phyloP scores from a whole-genome alignment of 129 eudicot species.

The Centella asiatica region DNA sequence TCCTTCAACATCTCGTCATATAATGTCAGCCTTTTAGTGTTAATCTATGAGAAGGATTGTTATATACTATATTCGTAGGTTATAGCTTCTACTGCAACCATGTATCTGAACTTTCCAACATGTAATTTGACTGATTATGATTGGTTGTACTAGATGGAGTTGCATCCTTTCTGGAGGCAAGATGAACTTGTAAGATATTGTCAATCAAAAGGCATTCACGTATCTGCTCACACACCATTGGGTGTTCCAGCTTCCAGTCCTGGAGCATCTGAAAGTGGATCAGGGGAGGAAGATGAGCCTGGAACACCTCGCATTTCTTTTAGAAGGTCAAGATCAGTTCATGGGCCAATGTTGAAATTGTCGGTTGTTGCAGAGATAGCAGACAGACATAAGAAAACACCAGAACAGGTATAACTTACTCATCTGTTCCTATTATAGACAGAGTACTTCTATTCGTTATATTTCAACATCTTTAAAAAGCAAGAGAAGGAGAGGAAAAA shows the following conservation, averaged over 20 bases:
- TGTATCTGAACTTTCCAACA: too few species aligned
- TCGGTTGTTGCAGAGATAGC: slow-evolving; percentile 58
- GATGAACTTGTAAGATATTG: slow-evolving; percentile 54
- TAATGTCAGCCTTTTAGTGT: too few species aligned
- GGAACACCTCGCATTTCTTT: slow-evolving; percentile 59
- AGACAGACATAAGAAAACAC: slow-evolving; percentile 50
- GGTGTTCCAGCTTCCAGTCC: slow-evolving; percentile 50
- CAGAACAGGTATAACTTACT: slow-evolving; percentile 43
- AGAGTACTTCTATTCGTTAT: background rate
- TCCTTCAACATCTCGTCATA: too few species aligned
- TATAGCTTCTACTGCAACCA: too few species aligned
- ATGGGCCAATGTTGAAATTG: slow-evolving; percentile 50
- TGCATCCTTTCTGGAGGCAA: slow-evolving; percentile 67
- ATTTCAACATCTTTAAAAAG: background rate
- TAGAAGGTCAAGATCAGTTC: slow-evolving; percentile 54
- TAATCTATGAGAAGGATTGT: too few species aligned
- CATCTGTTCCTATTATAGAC: background rate
- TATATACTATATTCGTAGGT: too few species aligned
- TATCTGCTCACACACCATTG: slow-evolving; percentile 59
- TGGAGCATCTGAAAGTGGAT: slow-evolving; percentile 49
- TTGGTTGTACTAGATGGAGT: slow-evolving; percentile 30
- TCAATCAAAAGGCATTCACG: slow-evolving; percentile 47
- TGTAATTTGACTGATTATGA: background rate
- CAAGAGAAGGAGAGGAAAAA: too few species aligned
- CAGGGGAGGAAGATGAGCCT: slow-evolving; percentile 61